phyloP scores from a whole-genome alignment of 2,329 filamentous ascomycete species.

The Fusarium guadeloupense region DNA sequence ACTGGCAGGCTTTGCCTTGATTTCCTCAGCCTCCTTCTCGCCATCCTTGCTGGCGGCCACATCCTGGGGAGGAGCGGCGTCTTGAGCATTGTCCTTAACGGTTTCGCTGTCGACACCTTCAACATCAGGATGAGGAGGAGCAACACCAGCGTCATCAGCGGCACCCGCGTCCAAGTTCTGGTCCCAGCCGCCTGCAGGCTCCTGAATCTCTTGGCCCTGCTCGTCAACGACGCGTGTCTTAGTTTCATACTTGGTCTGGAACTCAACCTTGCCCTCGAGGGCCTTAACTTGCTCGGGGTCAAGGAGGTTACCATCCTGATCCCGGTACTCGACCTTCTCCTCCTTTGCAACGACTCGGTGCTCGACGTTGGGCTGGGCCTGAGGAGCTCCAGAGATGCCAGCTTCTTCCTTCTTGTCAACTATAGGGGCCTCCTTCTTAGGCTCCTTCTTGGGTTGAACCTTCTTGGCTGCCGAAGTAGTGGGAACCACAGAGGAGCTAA shows the following conservation, averaged over 20 bases:
- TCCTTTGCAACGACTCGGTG: constrained; percentile 67
- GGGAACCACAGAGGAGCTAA: constrained; percentile 44
- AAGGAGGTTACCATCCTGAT: constrained; percentile 91
- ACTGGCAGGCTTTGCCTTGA: constrained; percentile 69
- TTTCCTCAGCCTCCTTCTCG: constrained; percentile 65
- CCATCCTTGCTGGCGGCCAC: constrained; percentile 64
- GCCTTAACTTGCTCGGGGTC: constrained; percentile 83
- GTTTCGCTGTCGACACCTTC: constrained; percentile 70
- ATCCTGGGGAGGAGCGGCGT: constrained; percentile 48
- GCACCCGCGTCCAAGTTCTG: constrained; percentile 53
- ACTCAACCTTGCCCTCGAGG: constrained; percentile 91
- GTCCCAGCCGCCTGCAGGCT: constrained; percentile 53
- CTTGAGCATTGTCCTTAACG: constrained; percentile 50
- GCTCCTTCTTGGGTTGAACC: constrained; percentile 37
- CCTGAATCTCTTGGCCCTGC: constrained; percentile 77
- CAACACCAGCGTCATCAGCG: constrained; percentile 61
- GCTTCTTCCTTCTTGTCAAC: constrained; percentile 44
- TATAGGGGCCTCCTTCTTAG: constrained; percentile 38
- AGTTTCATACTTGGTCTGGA: constrained; percentile 97
- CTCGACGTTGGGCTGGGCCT: constrained; percentile 51
- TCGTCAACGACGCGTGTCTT: constrained; percentile 84
- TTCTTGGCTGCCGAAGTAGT: constrained; percentile 42
- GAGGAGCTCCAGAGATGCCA: constrained; percentile 60
- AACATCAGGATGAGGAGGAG: constrained; percentile 69
- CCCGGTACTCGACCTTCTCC: constrained; percentile 91